A percentile compares a stretch with the other conserved stretches of the same genome.
phyloP scores from a whole-genome alignment of 2,329 filamentous ascomycete genomes.

The Graphilbum fragrans region DNA sequence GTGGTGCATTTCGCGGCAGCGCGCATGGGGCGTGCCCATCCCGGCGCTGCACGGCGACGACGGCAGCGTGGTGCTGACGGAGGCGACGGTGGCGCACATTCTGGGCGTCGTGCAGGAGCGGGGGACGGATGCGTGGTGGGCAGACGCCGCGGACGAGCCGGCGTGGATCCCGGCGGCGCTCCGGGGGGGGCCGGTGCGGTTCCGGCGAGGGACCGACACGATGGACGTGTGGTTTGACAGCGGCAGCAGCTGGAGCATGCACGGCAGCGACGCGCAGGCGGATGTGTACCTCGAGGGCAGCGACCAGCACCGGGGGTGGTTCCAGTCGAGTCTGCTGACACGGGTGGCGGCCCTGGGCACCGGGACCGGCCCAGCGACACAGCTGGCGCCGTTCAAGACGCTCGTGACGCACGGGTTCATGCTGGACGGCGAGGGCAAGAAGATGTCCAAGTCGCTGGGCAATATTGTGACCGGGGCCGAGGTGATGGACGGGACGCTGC shows the following conservation, averaged over 20 bases:
- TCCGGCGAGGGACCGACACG: slow-evolving; percentile 73
- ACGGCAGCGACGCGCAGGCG: slow-evolving; percentile 34
- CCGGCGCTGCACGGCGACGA: slow-evolving; percentile 73
- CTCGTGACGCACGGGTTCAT: slow-evolving; percentile 96
- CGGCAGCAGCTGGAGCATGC: slow-evolving; percentile 77
- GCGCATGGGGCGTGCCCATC: slow-evolving; percentile 94
- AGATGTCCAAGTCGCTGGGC: slow-evolving; percentile 96
- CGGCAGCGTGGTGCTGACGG: slow-evolving; percentile 66
- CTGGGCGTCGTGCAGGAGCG: slow-evolving; percentile 64
- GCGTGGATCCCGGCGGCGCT: slow-evolving; percentile 65
- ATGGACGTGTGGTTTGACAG: slow-evolving; percentile 99
- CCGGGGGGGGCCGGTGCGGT: slow-evolving; percentile 36
- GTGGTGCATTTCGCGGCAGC: slow-evolving; percentile 96
- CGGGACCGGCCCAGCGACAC: neutral
- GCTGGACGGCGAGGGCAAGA: slow-evolving; percentile 78
- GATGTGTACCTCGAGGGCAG: slow-evolving; percentile 91
- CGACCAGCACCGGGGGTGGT: slow-evolving; percentile 97
- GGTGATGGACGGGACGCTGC: slow-evolving; percentile 72
- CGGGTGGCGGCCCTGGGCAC: slow-evolving; percentile 54
- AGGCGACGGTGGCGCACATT: slow-evolving; percentile 72
- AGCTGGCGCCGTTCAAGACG: slow-evolving; percentile 62
- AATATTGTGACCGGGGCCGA: slow-evolving; percentile 73
- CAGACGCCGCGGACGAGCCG: slow-evolving; percentile 61
- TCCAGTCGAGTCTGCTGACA: slow-evolving; percentile 89
- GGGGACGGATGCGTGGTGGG: slow-evolving; percentile 92